Base-by-base conservation (phyloP, 768 basidiomycete species). In the Boletus eberwhitei region DNA sequence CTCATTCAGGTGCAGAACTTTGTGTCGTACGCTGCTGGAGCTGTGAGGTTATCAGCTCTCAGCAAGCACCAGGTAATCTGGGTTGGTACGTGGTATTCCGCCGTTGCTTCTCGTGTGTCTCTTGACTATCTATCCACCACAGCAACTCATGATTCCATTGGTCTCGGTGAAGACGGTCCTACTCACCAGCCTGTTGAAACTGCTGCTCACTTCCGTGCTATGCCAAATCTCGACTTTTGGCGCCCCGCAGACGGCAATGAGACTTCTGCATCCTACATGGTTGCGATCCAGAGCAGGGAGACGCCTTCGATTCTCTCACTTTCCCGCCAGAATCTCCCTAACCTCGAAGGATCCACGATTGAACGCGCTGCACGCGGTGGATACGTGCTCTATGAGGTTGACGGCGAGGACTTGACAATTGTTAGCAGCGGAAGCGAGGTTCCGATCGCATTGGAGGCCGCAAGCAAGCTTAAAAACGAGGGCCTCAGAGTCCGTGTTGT, bases 131-230 rank as follows among this genome's bases (percentile, higher is more conserved):
- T 26, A 39, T 43, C 26, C 13, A 37, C 55, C 19, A 7, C 53
- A 88, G 93, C 92, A 22, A 97, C 94, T 49, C 94, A 98, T 74
- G 94, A 97, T 71, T 93, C 90, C 41, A 94, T 96, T 65, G 91
- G 93, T 73, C 85, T 84, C 38, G 90, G 90, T 61, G 93, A 97
- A 71, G 94, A 97, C 61, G 94, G 95, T 26, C 95, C 95, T 47
- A 98, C 94, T 34, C 94, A 98, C 71, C 94, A 97, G 72, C 95
- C 95, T 50, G 79, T 97, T 47, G 94, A 97, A 75, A 93, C 91
- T 31, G 88, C 82, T 55, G 85, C 83, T 41, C 89, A 87, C 72
- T 78, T 97, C 71, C 90, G 95, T 61, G 88, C 95, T 13, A 84
- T 85, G 42, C 95, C 95, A 63, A 96, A 98, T 77, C 75, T 91